Conservation (phyloP, 176 grass and related monocot genomes). For the Zoysia pacifica region DNA sequence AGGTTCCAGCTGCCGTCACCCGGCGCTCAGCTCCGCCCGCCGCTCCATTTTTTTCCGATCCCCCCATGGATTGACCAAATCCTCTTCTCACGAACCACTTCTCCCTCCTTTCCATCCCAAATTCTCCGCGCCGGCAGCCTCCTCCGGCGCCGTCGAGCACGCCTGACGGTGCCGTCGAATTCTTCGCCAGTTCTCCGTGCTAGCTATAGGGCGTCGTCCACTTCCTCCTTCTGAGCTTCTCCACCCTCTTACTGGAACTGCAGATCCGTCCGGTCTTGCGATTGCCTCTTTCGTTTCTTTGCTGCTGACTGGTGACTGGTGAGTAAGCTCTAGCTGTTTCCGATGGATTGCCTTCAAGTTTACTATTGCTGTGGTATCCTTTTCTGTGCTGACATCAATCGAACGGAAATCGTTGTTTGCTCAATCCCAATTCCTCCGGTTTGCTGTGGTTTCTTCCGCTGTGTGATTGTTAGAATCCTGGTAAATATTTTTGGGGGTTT, state of each 20-base stretch:
- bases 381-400: not conserved
- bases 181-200: not conserved
- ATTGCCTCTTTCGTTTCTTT: not conserved
- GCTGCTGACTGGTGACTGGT: not conserved
- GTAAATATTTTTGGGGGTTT: not conserved
- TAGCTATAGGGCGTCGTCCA: not conserved
- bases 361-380: not conserved
- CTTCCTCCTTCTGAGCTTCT: not conserved
- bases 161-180: not conserved
- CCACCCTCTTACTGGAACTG: not conserved
- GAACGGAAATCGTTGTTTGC: not conserved
- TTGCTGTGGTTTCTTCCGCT: not conserved
- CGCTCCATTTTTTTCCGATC: not conserved
- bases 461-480: not conserved
- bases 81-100: not conserved
- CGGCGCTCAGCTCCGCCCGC: not conserved
- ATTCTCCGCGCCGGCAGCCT: not conserved
- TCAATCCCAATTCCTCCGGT: not conserved
- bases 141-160: not conserved
- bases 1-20: not conserved
- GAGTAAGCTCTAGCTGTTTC: not conserved
- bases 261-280: conserved; percentile 17
- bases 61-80: not conserved
- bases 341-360: not conserved
- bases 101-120: not conserved